Conservation (phyloP, 78 protist genomes). For the Diacronema lutheri region DNA sequence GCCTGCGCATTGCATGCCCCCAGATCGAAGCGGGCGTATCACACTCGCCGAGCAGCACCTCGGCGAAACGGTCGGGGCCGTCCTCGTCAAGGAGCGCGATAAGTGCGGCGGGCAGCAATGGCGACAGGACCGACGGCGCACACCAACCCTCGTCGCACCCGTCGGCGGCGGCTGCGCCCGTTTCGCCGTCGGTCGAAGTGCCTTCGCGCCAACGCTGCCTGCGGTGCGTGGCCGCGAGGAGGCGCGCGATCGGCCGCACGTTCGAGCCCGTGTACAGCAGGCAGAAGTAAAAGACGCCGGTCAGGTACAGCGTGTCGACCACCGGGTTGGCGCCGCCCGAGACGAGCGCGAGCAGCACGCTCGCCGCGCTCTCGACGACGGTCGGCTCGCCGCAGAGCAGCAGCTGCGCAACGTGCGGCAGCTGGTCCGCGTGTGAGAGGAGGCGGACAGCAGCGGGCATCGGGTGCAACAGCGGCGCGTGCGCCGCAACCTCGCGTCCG, state of each 20-base stretch:
- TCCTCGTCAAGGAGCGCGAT: constrained; percentile 63
- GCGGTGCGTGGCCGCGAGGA: constrained; percentile 53
- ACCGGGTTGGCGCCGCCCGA: constrained; percentile 36
- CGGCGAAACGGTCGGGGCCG: constrained; percentile 74
- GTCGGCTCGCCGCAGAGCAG: constrained; percentile 69
- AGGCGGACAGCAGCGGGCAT: constrained; percentile 67
- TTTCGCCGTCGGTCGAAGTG: constrained; percentile 32
- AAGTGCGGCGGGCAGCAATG: constrained; percentile 77
- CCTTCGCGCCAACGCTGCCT: constrained; percentile 60
- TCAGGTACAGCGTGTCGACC: constrained; percentile 49
- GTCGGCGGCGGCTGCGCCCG: background rate
- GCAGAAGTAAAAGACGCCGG: constrained; percentile 77
- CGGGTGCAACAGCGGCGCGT: constrained; percentile 71
- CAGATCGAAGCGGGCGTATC: constrained; percentile 85
- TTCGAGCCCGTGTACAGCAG: constrained; percentile 77
- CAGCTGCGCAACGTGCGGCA: constrained; percentile 76
- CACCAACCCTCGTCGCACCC: background rate
- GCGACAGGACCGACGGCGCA: constrained; percentile 38
- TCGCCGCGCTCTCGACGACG: constrained; percentile 55
- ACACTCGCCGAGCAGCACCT: constrained; percentile 69
- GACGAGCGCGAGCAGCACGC: constrained; percentile 20
- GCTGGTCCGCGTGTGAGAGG: constrained; percentile 61
- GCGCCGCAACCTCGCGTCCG: too few species aligned
- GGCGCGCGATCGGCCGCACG: constrained; percentile 47
- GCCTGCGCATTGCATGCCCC: constrained; percentile 69